A percentile compares a stretch with the other conserved stretches of the same genome.
Conservation (phyloP, 805 yeast species). For the Metschnikowia proteae region DNA sequence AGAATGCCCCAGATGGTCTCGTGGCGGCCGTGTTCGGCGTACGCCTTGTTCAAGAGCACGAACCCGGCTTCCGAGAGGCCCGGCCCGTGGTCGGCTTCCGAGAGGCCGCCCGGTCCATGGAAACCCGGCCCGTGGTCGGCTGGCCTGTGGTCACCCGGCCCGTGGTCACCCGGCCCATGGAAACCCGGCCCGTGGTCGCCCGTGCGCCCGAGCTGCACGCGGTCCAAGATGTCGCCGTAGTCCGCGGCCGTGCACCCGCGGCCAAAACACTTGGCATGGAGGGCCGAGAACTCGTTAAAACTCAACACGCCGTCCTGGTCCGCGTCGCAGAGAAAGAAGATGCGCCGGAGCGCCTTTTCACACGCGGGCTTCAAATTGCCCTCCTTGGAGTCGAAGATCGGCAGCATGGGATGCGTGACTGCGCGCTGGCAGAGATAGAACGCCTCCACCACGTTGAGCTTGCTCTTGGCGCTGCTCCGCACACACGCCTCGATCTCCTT, state of each 20-base stretch:
- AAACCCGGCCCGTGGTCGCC: too few species aligned
- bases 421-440: conserved; percentile 92
- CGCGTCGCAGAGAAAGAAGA: conserved; percentile 79
- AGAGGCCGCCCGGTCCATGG: conserved; percentile 58
- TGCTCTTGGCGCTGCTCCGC: conserved; percentile 80
- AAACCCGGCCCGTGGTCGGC: too few species aligned
- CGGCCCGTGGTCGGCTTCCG: conserved; percentile 44
- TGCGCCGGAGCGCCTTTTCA: conserved; percentile 67
- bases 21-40: conserved; percentile 89
- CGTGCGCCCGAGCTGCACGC: conserved; percentile 7
- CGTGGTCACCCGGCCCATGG: too few species aligned
- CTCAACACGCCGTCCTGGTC: conserved; percentile 86
- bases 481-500: conserved; percentile 93
- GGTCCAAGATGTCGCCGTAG: conserved; percentile 35
- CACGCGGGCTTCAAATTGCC: conserved; percentile 78
- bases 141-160: too few species aligned
- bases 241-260: conserved; percentile 30
- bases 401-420: conserved; percentile 88
- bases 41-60: conserved; percentile 68
- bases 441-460: conserved; percentile 83
- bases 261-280: conserved; percentile 76
- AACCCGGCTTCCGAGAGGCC: conserved; percentile 67
- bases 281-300: conserved; percentile 61
- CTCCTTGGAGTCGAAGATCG: conserved; percentile 87
- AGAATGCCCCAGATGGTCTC: conserved; percentile 97